Base-by-base conservation (phyloP, 78 protist genomes). In the Acrasis kona region DNA sequence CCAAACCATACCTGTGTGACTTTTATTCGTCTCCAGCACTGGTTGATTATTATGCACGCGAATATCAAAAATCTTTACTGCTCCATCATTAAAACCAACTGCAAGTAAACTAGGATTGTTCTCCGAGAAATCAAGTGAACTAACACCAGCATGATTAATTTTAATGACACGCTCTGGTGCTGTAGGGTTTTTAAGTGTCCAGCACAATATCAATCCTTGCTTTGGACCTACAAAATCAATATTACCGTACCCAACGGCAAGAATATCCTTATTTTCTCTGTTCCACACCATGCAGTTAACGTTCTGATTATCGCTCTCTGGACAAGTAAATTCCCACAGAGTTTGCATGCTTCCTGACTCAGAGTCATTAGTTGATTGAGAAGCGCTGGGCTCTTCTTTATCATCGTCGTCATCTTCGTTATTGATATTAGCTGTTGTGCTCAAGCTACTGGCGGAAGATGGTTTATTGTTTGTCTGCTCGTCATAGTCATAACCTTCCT, bases 1-100 rank as follows among this genome's bases (percentile, higher is more conserved):
- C 88, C 88, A 85, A 32, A 89, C 82, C 6, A 87, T 68, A 58
- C 82, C 90, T 10, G 69, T 37, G 80, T 89, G 93, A 8, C 19
- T 65, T 37, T 72, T 42, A 65, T 70, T 1, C 30, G 74, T 10
- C 42, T 65, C 35, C 39, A 83, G 64, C 12, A 8, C 79, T 1
- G 57, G 73, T n/a, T 1, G 4, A 34, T 3, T 19, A 27, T 31
- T 39, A 32, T 1, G 4, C 61, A 31, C 30, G 36, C 87, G 80
- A 31, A 86, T 74, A 79, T 89, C 86, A 72, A 61, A 86, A 28
- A 89, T 6, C 57, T 70, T 64, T 4, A 89, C 66, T 10, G 81
- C 27, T 29, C 93, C 93, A 84, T 79, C 80, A 35, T 41, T 36
- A 30, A 69, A 6, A 7, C 88, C 87, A 37, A 74, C 93, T 5